phyloP scores from a whole-genome alignment of 108 stramenopile species.

The Skeletonema menzelii region DNA sequence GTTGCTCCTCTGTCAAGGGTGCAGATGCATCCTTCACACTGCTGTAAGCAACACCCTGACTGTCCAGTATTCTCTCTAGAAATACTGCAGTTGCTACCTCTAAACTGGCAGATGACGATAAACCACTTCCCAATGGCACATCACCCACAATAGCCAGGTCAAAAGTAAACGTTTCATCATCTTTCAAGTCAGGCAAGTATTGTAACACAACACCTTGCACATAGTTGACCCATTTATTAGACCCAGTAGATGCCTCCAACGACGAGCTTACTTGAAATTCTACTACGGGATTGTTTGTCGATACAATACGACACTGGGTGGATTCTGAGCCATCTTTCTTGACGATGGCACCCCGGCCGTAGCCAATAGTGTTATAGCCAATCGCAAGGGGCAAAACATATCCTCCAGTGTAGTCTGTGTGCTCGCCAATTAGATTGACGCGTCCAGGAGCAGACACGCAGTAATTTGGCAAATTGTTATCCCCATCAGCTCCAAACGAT shows the following conservation, averaged over 20 bases:
- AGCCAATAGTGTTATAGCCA: constrained; percentile 72
- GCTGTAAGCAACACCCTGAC: constrained; percentile 52
- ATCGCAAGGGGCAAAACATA: constrained; percentile 94
- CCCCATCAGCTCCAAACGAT: constrained; percentile 10
- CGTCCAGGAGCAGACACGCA: constrained; percentile 74
- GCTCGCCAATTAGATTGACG: constrained; percentile 94
- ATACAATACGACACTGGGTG: constrained; percentile 54
- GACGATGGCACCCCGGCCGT: constrained; percentile 58
- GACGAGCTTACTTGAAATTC: constrained; percentile 46
- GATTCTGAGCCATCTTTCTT: constrained; percentile 1
- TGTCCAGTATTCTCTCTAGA: constrained; percentile 62
- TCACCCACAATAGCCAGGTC: constrained; percentile 74
- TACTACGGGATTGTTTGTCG: constrained; percentile 38
- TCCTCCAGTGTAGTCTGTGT: constrained; percentile 96
- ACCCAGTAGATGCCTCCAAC: constrained; percentile 43
- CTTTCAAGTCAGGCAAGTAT: constrained; percentile 77
- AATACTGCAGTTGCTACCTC: constrained; percentile 82
- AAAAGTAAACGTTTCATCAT: constrained; percentile 41
- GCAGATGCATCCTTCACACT: constrained; percentile 19
- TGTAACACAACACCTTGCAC: constrained; percentile 87
- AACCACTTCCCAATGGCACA: constrained; percentile 91
- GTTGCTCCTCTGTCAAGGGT: constrained; percentile 28
- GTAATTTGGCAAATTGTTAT: background rate
- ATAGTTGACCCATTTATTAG: constrained; percentile 84
- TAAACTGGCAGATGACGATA: constrained; percentile 74